A percentile compares a stretch with the other conserved stretches of the same genome.
Evolutionary conservation across 352 stramenopile genomes (phyloP).

Genomic region (Phytophthora quininea): DNA sequence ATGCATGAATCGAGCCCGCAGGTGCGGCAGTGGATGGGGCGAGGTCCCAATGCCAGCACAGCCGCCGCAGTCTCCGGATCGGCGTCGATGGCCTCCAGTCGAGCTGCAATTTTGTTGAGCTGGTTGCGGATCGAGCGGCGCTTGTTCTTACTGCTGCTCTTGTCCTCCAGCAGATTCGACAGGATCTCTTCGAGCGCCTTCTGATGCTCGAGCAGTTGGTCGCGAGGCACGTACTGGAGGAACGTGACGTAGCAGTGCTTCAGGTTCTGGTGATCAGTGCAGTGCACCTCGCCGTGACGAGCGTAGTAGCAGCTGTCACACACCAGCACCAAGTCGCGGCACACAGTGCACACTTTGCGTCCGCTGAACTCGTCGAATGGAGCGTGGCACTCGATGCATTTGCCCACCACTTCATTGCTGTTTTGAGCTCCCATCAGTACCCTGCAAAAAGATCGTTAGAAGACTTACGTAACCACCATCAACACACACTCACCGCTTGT

Average conservation of each 20-base stretch:
- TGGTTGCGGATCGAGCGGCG: slow-evolving; percentile 75
- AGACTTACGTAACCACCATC: background rate
- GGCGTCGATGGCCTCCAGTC: slow-evolving; percentile 43
- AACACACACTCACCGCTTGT: slow-evolving; percentile 50
- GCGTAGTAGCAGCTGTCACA: slow-evolving; percentile 68
- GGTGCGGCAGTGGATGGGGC: slow-evolving; percentile 71
- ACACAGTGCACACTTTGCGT: slow-evolving; percentile 75
- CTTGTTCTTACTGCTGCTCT: slow-evolving; percentile 73
- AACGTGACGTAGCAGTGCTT: slow-evolving; percentile 80
- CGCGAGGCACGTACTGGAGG: slow-evolving; percentile 62
- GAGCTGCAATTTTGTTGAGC: slow-evolving; percentile 62
- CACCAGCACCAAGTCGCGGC: slow-evolving; percentile 72
- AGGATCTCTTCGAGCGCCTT: slow-evolving; percentile 57
- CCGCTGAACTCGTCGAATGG: slow-evolving; percentile 70
- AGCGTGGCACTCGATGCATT: slow-evolving; percentile 69
- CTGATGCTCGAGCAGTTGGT: slow-evolving; percentile 51
- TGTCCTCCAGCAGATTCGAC: slow-evolving; percentile 48
- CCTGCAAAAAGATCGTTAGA: slow-evolving; percentile 24
- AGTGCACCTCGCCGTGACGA: slow-evolving; percentile 72
- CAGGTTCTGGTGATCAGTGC: slow-evolving; percentile 72
- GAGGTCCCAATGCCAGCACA: slow-evolving; percentile 32
- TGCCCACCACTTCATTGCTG: slow-evolving; percentile 65
- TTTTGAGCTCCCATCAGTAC: slow-evolving; percentile 66
- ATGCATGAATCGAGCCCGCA: slow-evolving; percentile 57
- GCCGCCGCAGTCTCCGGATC: slow-evolving; percentile 48